phyloP scores from a whole-genome alignment of 345 rosid species.

The Dipteronia sinensis region DNA sequence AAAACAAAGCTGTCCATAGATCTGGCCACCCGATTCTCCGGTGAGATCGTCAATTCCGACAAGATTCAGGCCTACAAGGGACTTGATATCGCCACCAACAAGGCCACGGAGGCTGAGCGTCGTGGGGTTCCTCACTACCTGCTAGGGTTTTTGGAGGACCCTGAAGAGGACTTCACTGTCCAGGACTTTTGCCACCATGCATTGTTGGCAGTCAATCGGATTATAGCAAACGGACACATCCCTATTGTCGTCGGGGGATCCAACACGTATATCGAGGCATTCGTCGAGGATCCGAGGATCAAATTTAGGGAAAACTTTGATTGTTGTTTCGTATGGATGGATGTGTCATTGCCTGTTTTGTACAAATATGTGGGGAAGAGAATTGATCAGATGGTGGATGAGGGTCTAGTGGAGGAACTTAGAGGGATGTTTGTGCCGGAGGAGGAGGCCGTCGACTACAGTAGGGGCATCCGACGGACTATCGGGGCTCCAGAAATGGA shows the following conservation, averaged over 20 bases:
- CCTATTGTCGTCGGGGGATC: constrained; percentile 52
- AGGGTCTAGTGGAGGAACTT: constrained; percentile 42
- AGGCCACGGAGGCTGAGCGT: constrained; percentile 31
- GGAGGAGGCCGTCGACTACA: constrained; percentile 16
- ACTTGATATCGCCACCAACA: constrained; percentile 40
- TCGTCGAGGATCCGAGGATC: constrained; percentile 23
- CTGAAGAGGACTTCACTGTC: constrained; percentile 28
- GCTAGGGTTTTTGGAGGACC: constrained; percentile 28
- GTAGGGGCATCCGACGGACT: constrained; percentile 32
- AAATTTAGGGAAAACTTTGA: constrained; percentile 25
- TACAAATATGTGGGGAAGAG: constrained; percentile 29
- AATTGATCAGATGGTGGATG: constrained; percentile 45
- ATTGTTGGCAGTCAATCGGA: constrained; percentile 16
- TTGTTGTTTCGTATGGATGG: constrained; percentile 48
- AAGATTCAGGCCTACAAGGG: constrained; percentile 47
- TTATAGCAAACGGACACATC: constrained; percentile 26
- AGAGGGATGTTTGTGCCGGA: constrained; percentile 25
- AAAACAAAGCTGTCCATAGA: constrained; percentile 44
- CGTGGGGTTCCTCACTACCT: constrained; percentile 43
- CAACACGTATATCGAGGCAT: constrained; percentile 40
- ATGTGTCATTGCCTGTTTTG: constrained; percentile 36
- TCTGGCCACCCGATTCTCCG: constrained; percentile 34
- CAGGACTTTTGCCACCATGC: constrained; percentile 26
- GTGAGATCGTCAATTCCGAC: constrained; percentile 47
- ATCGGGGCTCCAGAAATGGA: constrained; percentile 50